phyloP scores from a whole-genome alignment of 2,329 filamentous ascomycete genomes.

The Bertia moriformis region DNA sequence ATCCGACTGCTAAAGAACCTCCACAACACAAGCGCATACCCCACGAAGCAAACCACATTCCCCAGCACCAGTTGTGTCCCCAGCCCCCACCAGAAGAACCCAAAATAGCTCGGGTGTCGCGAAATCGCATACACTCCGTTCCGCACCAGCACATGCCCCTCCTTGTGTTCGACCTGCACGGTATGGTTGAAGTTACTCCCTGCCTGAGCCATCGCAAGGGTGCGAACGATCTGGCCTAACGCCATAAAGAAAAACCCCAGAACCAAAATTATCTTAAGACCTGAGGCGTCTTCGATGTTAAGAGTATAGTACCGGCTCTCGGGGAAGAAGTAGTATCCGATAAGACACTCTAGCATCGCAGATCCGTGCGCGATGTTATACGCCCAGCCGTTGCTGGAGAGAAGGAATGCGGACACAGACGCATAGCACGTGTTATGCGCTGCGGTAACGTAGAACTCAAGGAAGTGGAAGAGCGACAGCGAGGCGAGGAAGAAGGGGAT shows the following conservation, averaged over 20 bases:
- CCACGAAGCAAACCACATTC: constrained; percentile 65
- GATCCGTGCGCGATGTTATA: constrained; percentile 72
- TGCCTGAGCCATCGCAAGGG: constrained; percentile 76
- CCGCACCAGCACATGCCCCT: constrained; percentile 68
- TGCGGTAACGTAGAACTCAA: constrained; percentile 88
- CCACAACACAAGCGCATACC: constrained; percentile 66
- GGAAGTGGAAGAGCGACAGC: constrained; percentile 77
- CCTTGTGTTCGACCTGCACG: constrained; percentile 56
- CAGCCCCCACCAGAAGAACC: constrained; percentile 97
- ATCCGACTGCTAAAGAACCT: constrained; percentile 69
- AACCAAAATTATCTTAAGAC: constrained; percentile 18
- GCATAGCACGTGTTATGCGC: constrained; percentile 66
- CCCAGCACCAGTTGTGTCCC: constrained; percentile 84
- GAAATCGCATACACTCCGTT: constrained; percentile 62
- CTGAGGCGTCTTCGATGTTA: constrained; percentile 15
- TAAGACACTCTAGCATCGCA: constrained; percentile 59
- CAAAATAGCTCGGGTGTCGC: constrained; percentile 87
- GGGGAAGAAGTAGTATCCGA: constrained; percentile 43
- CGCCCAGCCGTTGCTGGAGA: constrained; percentile 68
- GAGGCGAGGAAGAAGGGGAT: constrained; percentile 51
- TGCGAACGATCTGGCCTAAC: constrained; percentile 62
- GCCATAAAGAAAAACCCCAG: constrained; percentile 51
- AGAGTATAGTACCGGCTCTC: constrained; percentile 27
- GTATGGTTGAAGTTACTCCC: constrained; percentile 85
- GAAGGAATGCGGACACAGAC: constrained; percentile 62